These are phyloP conservation scores for Sonneratia alba DNA, from an alignment of 345 rosid genomes.

Conservation along the genomic window DNA sequence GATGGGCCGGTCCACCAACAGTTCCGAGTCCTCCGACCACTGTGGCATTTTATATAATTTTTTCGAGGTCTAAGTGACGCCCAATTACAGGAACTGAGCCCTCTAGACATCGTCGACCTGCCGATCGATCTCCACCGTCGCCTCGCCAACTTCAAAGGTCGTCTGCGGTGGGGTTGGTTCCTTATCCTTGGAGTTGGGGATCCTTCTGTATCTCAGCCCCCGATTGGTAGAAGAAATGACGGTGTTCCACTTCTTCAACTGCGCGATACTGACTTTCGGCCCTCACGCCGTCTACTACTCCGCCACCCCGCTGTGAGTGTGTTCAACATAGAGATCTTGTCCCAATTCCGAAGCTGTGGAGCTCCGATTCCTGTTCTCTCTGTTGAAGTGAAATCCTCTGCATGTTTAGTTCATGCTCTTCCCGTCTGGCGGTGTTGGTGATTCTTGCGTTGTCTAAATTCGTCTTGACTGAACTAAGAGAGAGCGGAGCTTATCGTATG, in stretches of 20 bases:
- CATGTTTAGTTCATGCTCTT: neutral
- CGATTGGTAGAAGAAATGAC: conserved; percentile 38
- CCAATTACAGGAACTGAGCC: neutral
- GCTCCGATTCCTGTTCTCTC: neutral
- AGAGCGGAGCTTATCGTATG: neutral
- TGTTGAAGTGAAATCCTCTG: neutral
- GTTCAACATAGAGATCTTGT: neutral
- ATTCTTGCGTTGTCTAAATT: neutral
- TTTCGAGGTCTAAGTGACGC: neutral
- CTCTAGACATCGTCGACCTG: neutral
- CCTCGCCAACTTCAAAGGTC: neutral
- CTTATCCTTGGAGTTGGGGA: neutral
- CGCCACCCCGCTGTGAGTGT: conserved; percentile 81
- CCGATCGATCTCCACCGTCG: neutral
- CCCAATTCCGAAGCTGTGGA: neutral
- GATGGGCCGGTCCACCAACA: neutral
- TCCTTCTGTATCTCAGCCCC: neutral
- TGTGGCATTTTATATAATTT: conserved; percentile 6
- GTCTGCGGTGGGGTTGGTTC: neutral
- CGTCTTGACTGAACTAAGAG: neutral
- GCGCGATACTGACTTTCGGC: conserved; percentile 94
- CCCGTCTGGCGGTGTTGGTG: neutral
- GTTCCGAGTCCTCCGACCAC: neutral
- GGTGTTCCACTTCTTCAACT: conserved; percentile 93
- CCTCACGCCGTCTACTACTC: conserved; percentile 99